Evolutionary conservation across 2,329 filamentous ascomycete genomes (phyloP).

Genomic region (Pseudogymnoascus sp.): DNA sequence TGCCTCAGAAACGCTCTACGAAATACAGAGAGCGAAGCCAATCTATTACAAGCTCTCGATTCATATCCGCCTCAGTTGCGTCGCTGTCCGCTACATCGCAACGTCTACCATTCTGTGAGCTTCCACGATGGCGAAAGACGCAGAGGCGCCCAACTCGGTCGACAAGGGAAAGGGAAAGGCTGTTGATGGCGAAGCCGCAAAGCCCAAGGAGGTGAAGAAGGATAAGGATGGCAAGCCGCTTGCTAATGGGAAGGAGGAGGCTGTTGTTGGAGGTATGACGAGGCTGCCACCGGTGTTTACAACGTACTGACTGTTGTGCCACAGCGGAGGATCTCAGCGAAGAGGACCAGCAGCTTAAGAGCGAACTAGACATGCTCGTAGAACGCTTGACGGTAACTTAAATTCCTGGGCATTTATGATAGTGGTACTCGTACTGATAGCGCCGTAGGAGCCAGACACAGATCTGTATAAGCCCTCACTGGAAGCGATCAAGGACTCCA

Average conservation of each 20-base stretch:
- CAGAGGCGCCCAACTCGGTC: slow-evolving; percentile 72
- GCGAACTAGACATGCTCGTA: slow-evolving; percentile 94
- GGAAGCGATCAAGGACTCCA: slow-evolving; percentile 95
- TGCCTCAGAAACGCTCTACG: background rate
- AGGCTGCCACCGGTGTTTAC: slow-evolving; percentile 16
- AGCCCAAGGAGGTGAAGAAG: slow-evolving; percentile 51
- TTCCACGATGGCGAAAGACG: slow-evolving; percentile 81
- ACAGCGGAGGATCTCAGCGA: slow-evolving; percentile 83
- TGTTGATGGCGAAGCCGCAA: slow-evolving; percentile 56
- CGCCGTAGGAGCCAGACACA: slow-evolving; percentile 67
- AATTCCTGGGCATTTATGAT: background rate
- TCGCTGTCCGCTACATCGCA: slow-evolving; percentile 1
- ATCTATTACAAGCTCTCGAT: background rate
- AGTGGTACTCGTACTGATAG: slow-evolving; percentile 2
- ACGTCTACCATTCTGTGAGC: slow-evolving; percentile 13
- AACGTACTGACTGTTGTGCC: slow-evolving; percentile 29
- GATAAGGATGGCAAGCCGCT: slow-evolving; percentile 64
- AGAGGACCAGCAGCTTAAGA: slow-evolving; percentile 97
- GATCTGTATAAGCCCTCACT: slow-evolving; percentile 86
- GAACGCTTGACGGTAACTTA: slow-evolving; percentile 75
- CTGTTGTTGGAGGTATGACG: slow-evolving; percentile 41
- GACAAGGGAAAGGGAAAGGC: slow-evolving; percentile 98
- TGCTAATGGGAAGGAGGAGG: slow-evolving; percentile 69
- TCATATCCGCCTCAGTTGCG: slow-evolving; percentile 2
- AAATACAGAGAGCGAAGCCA: background rate